Conservation (phyloP, 2,329 filamentous ascomycete species). For the Corynespora cassiicola region DNA sequence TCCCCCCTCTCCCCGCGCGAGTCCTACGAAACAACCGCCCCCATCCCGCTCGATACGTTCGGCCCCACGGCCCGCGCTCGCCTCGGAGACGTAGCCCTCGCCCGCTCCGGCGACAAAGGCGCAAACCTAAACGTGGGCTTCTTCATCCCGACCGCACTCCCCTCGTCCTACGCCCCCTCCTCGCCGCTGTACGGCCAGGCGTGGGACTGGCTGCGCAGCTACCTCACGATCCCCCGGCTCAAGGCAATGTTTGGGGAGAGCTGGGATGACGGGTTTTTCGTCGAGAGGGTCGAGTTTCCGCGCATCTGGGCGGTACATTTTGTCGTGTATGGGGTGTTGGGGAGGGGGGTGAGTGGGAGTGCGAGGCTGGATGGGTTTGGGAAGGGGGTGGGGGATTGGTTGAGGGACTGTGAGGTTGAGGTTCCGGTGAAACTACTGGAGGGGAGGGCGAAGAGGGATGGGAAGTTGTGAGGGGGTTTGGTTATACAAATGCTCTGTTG, state of each 20-base stretch:
- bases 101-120: constrained; percentile 49
- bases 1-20: constrained; percentile 24
- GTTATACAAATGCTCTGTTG: too few relatives aligned
- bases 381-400: constrained; percentile 61
- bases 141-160: constrained; percentile 40
- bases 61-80: constrained; percentile 25
- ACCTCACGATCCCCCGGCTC: constrained; percentile 32
- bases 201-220: constrained; percentile 40
- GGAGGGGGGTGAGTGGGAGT: constrained; percentile 55
- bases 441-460: constrained; percentile 12
- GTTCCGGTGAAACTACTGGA: constrained; percentile 43
- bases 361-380: constrained; percentile 57
- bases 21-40: constrained; percentile 44
- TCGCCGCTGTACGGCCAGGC: constrained; percentile 30
- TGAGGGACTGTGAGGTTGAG: constrained; percentile 53
- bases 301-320: constrained; percentile 42
- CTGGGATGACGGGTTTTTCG: constrained; percentile 26
- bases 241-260: constrained; percentile 34
- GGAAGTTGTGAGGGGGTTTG: constrained; percentile 1
- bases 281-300: constrained; percentile 41
- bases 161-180: constrained; percentile 26
- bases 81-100: constrained; percentile 53
- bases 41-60: constrained; percentile 24
- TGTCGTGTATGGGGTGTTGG: constrained; percentile 46
- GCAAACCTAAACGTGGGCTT: constrained; percentile 45